A percentile compares a stretch with the other conserved stretches of the same genome.
phyloP scores from a whole-genome alignment of 345 rosid species.

The Populus tremula region DNA sequence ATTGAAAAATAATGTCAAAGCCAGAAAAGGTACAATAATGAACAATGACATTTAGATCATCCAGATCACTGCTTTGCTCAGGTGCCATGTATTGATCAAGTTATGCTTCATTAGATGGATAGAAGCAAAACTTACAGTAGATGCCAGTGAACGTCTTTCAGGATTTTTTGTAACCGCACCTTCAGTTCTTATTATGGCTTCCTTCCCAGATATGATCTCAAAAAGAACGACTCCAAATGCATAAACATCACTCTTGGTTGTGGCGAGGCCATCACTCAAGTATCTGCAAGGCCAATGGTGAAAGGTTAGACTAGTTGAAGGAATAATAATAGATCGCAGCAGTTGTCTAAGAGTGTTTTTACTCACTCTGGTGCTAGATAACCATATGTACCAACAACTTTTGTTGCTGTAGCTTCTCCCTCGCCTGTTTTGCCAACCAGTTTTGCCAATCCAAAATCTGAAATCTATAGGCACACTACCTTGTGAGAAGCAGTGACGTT shows the following conservation, averaged over 20 bases:
- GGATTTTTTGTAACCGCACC: conserved; percentile 53
- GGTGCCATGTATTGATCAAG: background rate
- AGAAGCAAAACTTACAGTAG: conserved; percentile 54
- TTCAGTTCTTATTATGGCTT: conserved; percentile 71
- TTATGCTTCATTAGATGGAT: conserved; percentile 1
- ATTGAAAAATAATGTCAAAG: background rate
- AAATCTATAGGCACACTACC: conserved; percentile 49
- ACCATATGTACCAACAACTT: conserved; percentile 97
- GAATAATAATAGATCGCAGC: background rate
- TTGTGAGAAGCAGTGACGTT: background rate
- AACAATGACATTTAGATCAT: background rate
- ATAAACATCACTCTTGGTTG: conserved; percentile 85
- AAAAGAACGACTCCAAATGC: conserved; percentile 96
- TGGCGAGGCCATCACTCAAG: conserved; percentile 81
- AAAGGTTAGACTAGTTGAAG: conserved; percentile 5
- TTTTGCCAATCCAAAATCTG: conserved; percentile 94
- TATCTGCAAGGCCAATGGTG: conserved; percentile 49
- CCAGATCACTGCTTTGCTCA: too few relatives aligned
- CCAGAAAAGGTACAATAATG: background rate
- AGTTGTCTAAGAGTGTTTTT: conserved; percentile 3
- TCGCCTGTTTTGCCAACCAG: conserved; percentile 76
- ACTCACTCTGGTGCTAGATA: conserved; percentile 96
- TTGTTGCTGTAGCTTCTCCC: conserved; percentile 76
- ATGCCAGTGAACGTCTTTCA: conserved; percentile 85
- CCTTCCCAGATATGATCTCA: conserved; percentile 83